Percentiles rank a stretch among this genome's conserved stretches.
Conservation (phyloP, 306 rosid genomes). For the Rubus idaeus region DNA sequence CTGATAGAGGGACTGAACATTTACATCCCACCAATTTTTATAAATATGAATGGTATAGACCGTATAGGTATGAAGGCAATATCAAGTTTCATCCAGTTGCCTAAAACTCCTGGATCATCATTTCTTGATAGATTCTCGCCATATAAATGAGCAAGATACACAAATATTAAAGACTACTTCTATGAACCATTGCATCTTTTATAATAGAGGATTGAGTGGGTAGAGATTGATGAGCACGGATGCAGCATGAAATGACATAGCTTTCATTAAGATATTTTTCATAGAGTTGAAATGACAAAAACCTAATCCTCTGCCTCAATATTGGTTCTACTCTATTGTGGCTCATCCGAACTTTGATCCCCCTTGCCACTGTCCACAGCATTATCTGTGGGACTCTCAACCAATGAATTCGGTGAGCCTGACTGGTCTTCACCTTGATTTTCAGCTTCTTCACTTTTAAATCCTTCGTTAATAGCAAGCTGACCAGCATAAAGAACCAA, state of each 20-base stretch:
- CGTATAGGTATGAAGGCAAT: background rate
- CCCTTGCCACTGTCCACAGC: conserved; percentile 41
- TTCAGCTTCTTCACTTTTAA: conserved; percentile 42
- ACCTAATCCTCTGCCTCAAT: conserved; percentile 29
- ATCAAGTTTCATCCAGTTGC: background rate
- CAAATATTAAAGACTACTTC: background rate
- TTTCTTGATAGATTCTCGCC: background rate
- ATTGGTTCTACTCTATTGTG: conserved; percentile 29
- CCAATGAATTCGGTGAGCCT: conserved; percentile 41
- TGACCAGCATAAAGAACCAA: conserved; percentile 83
- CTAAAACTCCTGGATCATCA: conserved; percentile 1
- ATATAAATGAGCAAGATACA: background rate
- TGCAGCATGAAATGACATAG: background rate
- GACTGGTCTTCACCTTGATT: conserved; percentile 40
- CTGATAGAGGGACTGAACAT: background rate
- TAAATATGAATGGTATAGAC: background rate
- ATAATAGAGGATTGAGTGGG: background rate
- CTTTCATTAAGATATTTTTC: conserved; percentile 13
- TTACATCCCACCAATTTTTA: background rate
- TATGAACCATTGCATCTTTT: conserved; percentile 4
- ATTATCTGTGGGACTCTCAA: conserved; percentile 38
- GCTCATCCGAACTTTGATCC: conserved; percentile 58
- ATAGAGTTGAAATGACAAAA: background rate
- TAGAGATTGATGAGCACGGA: conserved; percentile 1
- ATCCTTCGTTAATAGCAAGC: conserved; percentile 63